Evolutionary conservation across 2,329 filamentous ascomycete genomes (phyloP), one percentile per base, ranked within the genome.

Genomic region (Curvularia hawaiiensis): DNA sequence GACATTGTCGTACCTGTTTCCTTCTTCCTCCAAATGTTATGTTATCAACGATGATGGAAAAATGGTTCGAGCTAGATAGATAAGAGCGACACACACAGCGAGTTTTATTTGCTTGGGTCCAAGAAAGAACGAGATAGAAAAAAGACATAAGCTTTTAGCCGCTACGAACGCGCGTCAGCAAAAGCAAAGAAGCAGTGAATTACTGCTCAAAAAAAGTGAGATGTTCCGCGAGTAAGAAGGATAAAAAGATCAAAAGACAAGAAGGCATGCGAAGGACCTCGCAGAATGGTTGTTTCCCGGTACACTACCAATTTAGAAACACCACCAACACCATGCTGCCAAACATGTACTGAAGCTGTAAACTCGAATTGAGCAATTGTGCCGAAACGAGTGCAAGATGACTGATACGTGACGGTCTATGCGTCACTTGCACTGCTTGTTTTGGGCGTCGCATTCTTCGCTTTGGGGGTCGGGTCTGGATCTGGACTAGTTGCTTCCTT

Each of bases 381-480:
- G 43, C 41, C 46, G 18, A 47, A 47, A 35, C 20, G 40, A 18
- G 26, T 50, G 35, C 43, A 22, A 35, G 31, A 55, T 16, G 11
- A 22, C 6, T 22, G 41, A 10, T 40, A 7, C 16, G n/a, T 30
- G 28, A 61, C 24, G 3, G 28, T 43, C 52, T 58, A 55, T 20
- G 28, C 12, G 24, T 47, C 47, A 22, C 40, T 51, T 41, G 45
- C 40, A 43, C 50, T 60, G 38, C 44, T 50, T 8, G 41, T 31
- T 24, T 30, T 28, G 14, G 47, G 38, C 16, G 44, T 51, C 39
- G 40, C 56, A 55, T 35, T 39, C 47, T 58, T 59, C 35, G 58
- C 58, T 33, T 57, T 57, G 3, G 79, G 78, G 6, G 79, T 80
- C 2, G 78, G 78, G 61, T 79, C 77, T 1, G 72, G 71, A 59